Conservation (phyloP, 768 basidiomycete species). For the Tulasnella sp. region DNA sequence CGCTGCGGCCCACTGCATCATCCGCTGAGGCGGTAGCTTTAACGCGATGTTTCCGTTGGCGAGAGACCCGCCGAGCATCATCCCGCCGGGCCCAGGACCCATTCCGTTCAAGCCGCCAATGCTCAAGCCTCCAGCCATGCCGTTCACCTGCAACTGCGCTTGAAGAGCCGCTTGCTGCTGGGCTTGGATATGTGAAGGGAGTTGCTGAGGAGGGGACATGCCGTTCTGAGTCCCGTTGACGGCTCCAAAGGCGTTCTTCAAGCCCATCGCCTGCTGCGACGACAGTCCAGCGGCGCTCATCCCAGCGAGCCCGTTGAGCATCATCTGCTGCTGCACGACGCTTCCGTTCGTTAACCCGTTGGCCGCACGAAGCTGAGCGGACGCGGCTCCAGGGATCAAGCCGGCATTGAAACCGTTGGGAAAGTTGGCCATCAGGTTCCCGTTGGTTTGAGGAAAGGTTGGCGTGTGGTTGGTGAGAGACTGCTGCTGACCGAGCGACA, state of each 20-base stretch:
- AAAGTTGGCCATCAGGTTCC: slow-evolving; percentile 6
- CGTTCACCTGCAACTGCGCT: slow-evolving; percentile 14
- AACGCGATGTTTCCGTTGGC: slow-evolving; percentile 7
- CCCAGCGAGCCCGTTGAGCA: slow-evolving; percentile 15
- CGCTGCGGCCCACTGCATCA: slow-evolving; percentile 21
- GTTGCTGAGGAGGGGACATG: slow-evolving; percentile 13
- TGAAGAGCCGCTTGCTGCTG: background rate
- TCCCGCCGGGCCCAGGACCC: background rate
- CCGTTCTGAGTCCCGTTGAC: slow-evolving; percentile 12
- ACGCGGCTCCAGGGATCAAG: background rate
- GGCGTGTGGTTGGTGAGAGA: background rate
- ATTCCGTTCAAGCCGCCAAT: slow-evolving; percentile 9
- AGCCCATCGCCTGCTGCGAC: slow-evolving; percentile 17
- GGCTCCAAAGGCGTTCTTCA: slow-evolving; percentile 14
- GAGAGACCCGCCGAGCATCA: background rate
- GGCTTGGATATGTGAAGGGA: background rate
- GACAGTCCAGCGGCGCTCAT: slow-evolving; percentile 1
- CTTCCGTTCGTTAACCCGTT: background rate
- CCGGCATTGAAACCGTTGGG: slow-evolving; percentile 13
- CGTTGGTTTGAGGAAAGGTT: background rate
- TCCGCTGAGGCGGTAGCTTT: slow-evolving; percentile 12
- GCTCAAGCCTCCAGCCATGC: slow-evolving; percentile 4
- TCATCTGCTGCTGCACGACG: slow-evolving; percentile 8
- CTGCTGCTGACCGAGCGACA: slow-evolving; percentile 1
- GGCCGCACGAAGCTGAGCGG: background rate